Base-by-base conservation (phyloP, 495 filamentous ascomycete genomes). In the Aspergillus affinis region DNA sequence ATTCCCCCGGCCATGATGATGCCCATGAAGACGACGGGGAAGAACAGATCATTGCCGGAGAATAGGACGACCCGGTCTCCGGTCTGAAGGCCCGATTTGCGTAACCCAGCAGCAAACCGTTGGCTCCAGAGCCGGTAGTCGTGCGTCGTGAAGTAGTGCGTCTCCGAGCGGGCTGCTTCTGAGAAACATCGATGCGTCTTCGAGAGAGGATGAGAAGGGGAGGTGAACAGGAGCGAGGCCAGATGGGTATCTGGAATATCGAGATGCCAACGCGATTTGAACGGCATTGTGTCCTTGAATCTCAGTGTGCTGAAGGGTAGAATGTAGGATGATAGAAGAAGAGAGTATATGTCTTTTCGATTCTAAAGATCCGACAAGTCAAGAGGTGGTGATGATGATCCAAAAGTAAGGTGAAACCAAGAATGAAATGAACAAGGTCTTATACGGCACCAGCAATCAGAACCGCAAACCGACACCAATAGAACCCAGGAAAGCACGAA, bases 11-110 rank as follows among this genome's bases (percentile, higher is more conserved):
- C 88, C 80, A 90, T 90, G 36, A 90, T 76, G 21, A 88, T 77
- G 17, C 89, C 91, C 65, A 91, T 77, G 62, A 93, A 84, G 1
- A 91, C 71, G 10, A 85, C 78, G 0, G 91, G 87, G 68, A 88
- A 91, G 77, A 87, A 90, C 50, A 94, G 69, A 63, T 84, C 83
- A 67, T 92, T 92, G 23, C 81, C 81, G 3, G 87, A 87, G 71
- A 86, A 90, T 18, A 90, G 77, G 19, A 94, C 77, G 4, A 94
- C 85, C 7, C 89, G 83, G 64, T 93, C 91, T 27, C 88, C 90
- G 0, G 72, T 68, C 56, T 86, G 70, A 15, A 93, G 72, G 12
- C 91, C 91, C 4, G 81, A 81, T 51, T 81, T 78, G 30, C 76
- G 78, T 36, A 96, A 76, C 2, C 91, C 91, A 1, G 84, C 71